phyloP scores from a whole-genome alignment of 805 yeast species.

The Candida nanaspora region DNA sequence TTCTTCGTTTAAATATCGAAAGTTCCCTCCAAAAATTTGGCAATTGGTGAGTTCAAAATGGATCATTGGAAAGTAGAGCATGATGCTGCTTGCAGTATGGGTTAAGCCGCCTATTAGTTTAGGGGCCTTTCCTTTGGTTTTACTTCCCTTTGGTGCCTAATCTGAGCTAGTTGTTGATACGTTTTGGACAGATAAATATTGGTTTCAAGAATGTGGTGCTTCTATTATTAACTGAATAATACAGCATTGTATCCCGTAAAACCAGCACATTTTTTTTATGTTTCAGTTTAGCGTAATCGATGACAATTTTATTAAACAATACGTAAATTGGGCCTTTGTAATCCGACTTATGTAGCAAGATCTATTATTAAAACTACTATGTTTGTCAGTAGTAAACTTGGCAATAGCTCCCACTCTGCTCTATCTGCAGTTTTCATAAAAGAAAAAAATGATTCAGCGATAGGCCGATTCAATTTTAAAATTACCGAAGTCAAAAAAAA shows the following conservation, averaged over 20 bases:
- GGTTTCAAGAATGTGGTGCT: slow-evolving; percentile 24
- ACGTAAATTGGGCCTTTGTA: too few species aligned
- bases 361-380: too few species aligned
- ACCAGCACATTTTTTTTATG: slow-evolving; percentile 22
- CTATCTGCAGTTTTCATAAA: too few species aligned
- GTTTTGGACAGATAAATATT: slow-evolving; percentile 21
- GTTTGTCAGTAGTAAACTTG: too few species aligned
- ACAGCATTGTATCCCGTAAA: slow-evolving; percentile 28
- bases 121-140: slow-evolving; percentile 17
- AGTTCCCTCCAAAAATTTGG: slow-evolving; percentile 25
- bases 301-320: too few species aligned
- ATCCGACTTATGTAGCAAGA: too few species aligned
- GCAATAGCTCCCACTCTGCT: too few species aligned
- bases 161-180: slow-evolving; percentile 22
- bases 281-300: too few species aligned
- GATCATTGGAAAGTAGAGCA: background rate
- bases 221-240: slow-evolving; percentile 4
- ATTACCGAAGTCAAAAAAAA: too few species aligned
- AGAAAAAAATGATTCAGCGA: too few species aligned
- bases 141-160: slow-evolving; percentile 5
- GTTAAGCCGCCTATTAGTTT: slow-evolving; percentile 27
- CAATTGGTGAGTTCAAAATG: slow-evolving; percentile 13
- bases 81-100: slow-evolving; percentile 1
- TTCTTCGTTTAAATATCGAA: slow-evolving; percentile 17
- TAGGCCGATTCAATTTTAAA: too few species aligned